Conservation (phyloP, 495 filamentous ascomycete genomes). For the Podospora comata region DNA sequence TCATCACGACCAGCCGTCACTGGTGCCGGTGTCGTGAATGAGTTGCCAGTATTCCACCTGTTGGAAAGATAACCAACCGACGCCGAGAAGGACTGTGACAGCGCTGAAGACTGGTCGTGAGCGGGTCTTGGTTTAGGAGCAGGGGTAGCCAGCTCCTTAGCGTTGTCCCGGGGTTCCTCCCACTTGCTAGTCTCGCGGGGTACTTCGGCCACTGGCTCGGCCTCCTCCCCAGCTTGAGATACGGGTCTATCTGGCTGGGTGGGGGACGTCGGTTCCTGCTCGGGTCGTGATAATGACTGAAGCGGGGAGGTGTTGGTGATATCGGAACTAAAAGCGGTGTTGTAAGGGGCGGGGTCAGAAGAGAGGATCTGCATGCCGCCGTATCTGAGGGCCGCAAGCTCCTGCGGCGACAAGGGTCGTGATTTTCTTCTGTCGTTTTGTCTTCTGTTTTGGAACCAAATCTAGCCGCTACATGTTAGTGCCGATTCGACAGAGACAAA, state of each 20-base stretch:
- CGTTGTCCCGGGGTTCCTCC: neutral
- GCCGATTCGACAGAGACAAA: conserved; percentile 1
- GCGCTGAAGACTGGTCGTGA: conserved; percentile 1
- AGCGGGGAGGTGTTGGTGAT: conserved; percentile 25
- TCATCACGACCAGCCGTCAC: conserved; percentile 35
- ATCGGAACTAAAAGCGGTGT: conserved; percentile 35
- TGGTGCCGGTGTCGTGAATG: conserved; percentile 38
- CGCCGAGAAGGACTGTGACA: conserved; percentile 34
- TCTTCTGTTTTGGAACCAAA: conserved; percentile 98
- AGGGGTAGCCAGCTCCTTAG: conserved; percentile 17
- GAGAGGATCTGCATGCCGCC: conserved; percentile 53
- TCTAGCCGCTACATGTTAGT: conserved; percentile 50
- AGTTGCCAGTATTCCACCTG: conserved; percentile 38
- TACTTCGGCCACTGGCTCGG: conserved; percentile 10
- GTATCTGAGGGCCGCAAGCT: conserved; percentile 62
- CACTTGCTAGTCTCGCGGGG: conserved; percentile 5
- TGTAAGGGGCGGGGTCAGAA: conserved; percentile 43
- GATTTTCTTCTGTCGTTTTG: conserved; percentile 92
- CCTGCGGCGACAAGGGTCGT: conserved; percentile 78
- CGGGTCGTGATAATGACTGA: conserved; percentile 16
- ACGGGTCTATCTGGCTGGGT: conserved; percentile 17
- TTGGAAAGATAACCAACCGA: conserved; percentile 40
- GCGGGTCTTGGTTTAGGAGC: conserved; percentile 13
- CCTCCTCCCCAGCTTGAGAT: conserved; percentile 16
- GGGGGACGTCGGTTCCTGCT: conserved; percentile 20